phyloP scores from a whole-genome alignment of 108 stramenopile genomes.

The Skeletonema tropicum region DNA sequence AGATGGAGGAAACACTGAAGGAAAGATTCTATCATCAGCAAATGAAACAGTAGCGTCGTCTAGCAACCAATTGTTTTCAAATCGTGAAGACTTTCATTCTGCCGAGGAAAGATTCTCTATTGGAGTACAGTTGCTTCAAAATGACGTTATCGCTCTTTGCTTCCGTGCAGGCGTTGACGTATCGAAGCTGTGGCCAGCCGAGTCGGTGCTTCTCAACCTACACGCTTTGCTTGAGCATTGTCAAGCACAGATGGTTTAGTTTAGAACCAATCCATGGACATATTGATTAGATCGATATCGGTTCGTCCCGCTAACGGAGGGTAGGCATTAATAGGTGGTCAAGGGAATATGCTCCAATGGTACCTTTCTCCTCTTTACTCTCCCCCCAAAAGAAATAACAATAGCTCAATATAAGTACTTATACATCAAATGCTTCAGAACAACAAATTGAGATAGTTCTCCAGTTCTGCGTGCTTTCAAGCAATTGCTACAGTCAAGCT shows the following conservation, averaged over 20 bases:
- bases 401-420: too few species aligned
- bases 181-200: slow-evolving; percentile 74
- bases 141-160: slow-evolving; percentile 77
- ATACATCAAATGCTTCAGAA: too few species aligned
- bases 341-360: too few species aligned
- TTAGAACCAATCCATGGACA: too few species aligned
- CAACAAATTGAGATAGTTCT: too few species aligned
- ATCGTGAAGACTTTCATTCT: slow-evolving; percentile 31
- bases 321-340: neutral
- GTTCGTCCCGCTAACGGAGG: too few species aligned
- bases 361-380: too few species aligned
- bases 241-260: neutral
- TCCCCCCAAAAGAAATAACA: too few species aligned
- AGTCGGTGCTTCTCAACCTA: slow-evolving; percentile 78
- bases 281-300: too few species aligned
- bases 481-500: too few species aligned
- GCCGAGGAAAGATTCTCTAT: slow-evolving; percentile 76
- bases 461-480: too few species aligned
- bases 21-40: slow-evolving; percentile 17
- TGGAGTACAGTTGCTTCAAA: slow-evolving; percentile 82
- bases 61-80: slow-evolving; percentile 18
- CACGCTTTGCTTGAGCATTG: slow-evolving; percentile 55
- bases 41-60: slow-evolving; percentile 27
- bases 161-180: slow-evolving; percentile 83
- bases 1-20: neutral